These are phyloP conservation scores for Cystobasidium sp. DNA, from an alignment of 1,284 basidiomycete species.

Conservation along the genomic window DNA sequence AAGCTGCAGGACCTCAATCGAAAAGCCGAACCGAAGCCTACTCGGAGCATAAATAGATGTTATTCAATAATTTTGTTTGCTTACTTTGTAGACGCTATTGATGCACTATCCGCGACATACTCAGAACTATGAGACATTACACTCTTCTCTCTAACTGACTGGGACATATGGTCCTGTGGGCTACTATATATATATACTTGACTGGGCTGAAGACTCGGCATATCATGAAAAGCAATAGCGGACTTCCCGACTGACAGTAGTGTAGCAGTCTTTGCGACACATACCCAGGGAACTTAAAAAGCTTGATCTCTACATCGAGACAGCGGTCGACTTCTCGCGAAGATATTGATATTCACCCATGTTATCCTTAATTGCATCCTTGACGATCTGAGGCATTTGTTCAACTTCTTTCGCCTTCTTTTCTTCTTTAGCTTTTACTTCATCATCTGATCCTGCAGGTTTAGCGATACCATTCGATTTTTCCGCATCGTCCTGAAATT, in stretches of 20 bases:
- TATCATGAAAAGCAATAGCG: too few species aligned
- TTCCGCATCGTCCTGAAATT: conserved; percentile 48
- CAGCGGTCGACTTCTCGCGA: conserved; percentile 1
- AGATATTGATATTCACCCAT: conserved; percentile 51
- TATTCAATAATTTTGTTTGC: not conserved
- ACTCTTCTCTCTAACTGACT: too few species aligned
- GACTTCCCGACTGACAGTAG: too few species aligned
- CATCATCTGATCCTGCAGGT: conserved; percentile 25
- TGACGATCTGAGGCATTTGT: conserved; percentile 48
- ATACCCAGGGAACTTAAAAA: too few species aligned
- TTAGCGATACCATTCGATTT: conserved; percentile 49
- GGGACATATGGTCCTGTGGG: too few species aligned
- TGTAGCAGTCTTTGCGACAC: too few species aligned
- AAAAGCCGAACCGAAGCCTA: not conserved
- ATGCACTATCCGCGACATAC: too few species aligned
- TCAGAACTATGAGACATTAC: too few species aligned
- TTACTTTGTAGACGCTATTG: not conserved
- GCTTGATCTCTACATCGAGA: too few species aligned
- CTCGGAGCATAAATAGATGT: not conserved
- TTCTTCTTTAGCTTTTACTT: conserved; percentile 38
- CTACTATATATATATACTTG: too few species aligned
- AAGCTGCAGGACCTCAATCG: conserved; percentile 22
- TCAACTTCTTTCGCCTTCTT: conserved; percentile 39
- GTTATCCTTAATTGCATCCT: conserved; percentile 46
- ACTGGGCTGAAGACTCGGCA: too few species aligned